Percentiles rank a stretch among this genome's conserved stretches.
phyloP scores from a whole-genome alignment of 495 filamentous ascomycete species.

The Penicillium macrosclerotiorum region DNA sequence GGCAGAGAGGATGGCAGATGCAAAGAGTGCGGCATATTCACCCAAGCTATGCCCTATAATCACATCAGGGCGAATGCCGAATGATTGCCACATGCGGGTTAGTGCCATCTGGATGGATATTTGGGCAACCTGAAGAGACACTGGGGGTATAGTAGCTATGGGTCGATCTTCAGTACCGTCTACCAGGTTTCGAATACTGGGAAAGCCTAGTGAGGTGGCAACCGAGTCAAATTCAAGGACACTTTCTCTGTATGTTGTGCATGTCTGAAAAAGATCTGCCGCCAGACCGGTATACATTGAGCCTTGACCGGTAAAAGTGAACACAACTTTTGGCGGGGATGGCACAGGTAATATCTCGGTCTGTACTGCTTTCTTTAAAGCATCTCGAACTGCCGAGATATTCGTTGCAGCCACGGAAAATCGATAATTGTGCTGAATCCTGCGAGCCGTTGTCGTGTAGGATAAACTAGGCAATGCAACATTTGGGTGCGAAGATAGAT shows the following conservation, averaged over 20 bases:
- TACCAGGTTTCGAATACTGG: slow-evolving; percentile 10
- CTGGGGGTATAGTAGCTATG: slow-evolving; percentile 59
- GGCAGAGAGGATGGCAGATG: slow-evolving; percentile 72
- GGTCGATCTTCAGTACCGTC: neutral
- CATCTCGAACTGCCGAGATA: neutral
- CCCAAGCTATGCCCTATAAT: slow-evolving; percentile 82
- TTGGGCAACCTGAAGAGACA: slow-evolving; percentile 60
- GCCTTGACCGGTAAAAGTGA: slow-evolving; percentile 72
- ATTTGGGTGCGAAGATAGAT: slow-evolving; percentile 3
- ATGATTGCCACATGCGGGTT: slow-evolving; percentile 67
- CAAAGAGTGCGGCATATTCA: slow-evolving; percentile 81
- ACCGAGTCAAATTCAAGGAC: slow-evolving; percentile 28
- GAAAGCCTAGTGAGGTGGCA: slow-evolving; percentile 26
- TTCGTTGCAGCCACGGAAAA: slow-evolving; percentile 1
- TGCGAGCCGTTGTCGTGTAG: slow-evolving; percentile 71
- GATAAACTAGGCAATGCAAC: slow-evolving; percentile 36
- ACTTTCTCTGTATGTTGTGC: slow-evolving; percentile 18
- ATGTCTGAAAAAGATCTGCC: slow-evolving; percentile 22
- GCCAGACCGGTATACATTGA: slow-evolving; percentile 44
- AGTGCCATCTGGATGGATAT: slow-evolving; percentile 75
- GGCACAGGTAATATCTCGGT: neutral
- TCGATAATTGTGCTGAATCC: slow-evolving; percentile 65
- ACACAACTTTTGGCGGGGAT: slow-evolving; percentile 39
- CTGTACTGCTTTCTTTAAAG: neutral
- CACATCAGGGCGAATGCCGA: slow-evolving; percentile 66